phyloP scores from a whole-genome alignment of 352 stramenopile genomes.

The Plasmopara muralis region DNA sequence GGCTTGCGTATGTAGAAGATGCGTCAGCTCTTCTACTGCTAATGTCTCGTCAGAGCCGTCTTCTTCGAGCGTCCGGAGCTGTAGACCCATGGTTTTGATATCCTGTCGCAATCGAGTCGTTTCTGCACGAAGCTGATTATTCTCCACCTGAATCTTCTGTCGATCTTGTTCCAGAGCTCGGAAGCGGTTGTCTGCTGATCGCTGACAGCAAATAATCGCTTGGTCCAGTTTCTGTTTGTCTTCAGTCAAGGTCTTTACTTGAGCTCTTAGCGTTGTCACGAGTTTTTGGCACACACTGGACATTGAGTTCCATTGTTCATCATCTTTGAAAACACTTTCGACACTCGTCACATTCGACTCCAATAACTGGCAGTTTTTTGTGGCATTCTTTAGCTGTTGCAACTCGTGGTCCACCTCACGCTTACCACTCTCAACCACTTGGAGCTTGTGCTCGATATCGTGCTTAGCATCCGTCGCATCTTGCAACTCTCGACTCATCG shows the following conservation, averaged over 20 bases:
- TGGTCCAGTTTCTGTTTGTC: constrained; percentile 16
- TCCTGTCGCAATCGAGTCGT: constrained; percentile 5
- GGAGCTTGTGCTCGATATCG: neutral
- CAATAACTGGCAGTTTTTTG: neutral
- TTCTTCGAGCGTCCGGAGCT: constrained; percentile 10
- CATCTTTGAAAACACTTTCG: constrained; percentile 1
- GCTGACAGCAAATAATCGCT: constrained; percentile 16
- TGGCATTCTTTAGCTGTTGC: neutral
- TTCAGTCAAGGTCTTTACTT: constrained; percentile 9
- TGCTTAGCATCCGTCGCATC: neutral
- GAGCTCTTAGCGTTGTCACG: constrained; percentile 6
- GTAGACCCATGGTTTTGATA: constrained; percentile 4
- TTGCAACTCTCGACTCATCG: constrained; percentile 10
- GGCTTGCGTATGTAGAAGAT: constrained; percentile 5
- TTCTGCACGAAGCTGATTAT: constrained; percentile 9
- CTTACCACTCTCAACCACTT: neutral
- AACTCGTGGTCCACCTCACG: neutral
- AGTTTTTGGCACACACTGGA: constrained; percentile 7
- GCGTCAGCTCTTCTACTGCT: constrained; percentile 3
- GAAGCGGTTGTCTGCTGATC: constrained; percentile 14
- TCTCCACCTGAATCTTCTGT: constrained; percentile 13
- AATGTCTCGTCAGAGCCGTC: constrained; percentile 1
- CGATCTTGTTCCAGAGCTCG: constrained; percentile 10
- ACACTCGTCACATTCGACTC: neutral
- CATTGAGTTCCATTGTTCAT: constrained; percentile 8